Percentiles rank a stretch among this genome's conserved stretches.
phyloP scores from a whole-genome alignment of 768 basidiomycete species.

The Lactarius trivialis region DNA sequence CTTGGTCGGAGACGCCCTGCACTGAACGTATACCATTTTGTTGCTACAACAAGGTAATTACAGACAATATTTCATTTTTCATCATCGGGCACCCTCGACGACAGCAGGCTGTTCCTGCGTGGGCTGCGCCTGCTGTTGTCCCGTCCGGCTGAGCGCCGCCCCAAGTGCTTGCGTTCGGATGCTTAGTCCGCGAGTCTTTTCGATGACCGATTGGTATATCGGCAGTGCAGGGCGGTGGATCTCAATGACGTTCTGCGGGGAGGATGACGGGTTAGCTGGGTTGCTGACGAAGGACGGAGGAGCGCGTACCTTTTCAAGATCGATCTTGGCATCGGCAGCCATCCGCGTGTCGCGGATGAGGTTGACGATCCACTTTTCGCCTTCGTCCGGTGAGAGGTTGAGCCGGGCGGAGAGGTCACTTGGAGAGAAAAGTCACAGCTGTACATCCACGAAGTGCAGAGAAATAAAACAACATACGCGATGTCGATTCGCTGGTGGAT shows the following conservation, averaged over 20 bases:
- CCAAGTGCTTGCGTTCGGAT: conserved; percentile 88
- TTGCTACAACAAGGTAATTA: background rate
- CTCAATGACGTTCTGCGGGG: conserved; percentile 88
- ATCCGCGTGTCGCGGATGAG: conserved; percentile 95
- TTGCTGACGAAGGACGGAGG: background rate
- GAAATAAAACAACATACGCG: conserved; percentile 40
- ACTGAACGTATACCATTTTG: background rate
- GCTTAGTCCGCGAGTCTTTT: conserved; percentile 88
- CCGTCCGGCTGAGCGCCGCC: conserved; percentile 54
- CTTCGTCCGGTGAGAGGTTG: conserved; percentile 90
- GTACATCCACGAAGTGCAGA: background rate
- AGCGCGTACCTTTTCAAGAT: conserved; percentile 76
- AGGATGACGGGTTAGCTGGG: conserved; percentile 17
- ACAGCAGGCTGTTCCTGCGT: conserved; percentile 21
- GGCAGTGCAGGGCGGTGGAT: conserved; percentile 87
- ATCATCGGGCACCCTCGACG: conserved; percentile 26
- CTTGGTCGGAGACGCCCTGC: background rate
- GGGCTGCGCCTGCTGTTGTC: conserved; percentile 12
- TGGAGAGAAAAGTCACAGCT: background rate
- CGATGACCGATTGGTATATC: conserved; percentile 90
- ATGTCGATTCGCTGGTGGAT: conserved; percentile 94
- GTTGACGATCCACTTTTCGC: conserved; percentile 99
- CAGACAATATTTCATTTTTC: conserved; percentile 1
- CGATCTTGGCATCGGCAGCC: conserved; percentile 96
- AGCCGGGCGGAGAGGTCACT: conserved; percentile 91